Base-by-base conservation (phyloP, 768 basidiomycete species). In the Russula brevipes region DNA sequence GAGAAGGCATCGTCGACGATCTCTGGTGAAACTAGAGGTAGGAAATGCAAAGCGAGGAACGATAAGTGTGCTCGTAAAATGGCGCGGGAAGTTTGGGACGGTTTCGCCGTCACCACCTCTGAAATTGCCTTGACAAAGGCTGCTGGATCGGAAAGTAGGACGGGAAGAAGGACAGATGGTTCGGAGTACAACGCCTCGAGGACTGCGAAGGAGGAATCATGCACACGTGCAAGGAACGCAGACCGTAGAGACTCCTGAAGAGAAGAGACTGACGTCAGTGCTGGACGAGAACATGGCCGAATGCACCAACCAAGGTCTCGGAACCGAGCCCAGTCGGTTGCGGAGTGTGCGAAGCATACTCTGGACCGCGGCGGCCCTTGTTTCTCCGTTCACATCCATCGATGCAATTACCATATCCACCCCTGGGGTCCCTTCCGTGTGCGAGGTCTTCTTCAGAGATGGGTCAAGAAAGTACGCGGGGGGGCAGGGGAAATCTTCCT, bases 161-260 rank as follows among this genome's bases (percentile, higher is more conserved):
- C 54, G 1, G 82, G 78, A 3, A 82, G 73, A 49, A 89, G 72
- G 2, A 73, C 49, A 5, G 75, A 70, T 0, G 85, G 77, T 1
- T 79, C 73, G 2, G 76, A 76, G 73, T 94, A 95, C 9, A 97
- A 76, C 0, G 80, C 82, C 50, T 86, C 79, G 12, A 94, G 72
- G 33, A 97, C 88, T 2, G 74, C 69, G 1, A 75, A 63, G 35
- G 85, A 80, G 7, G 80, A 78, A 68, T 96, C 94, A 54, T 85
- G 80, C 4, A 91, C 74, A 2, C 91, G 85, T 14, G 85, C 81
- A 36, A 87, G 71, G 5, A 98, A 75, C 0, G 88, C 85, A 2
- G 82, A 79, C n/a, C 77, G 78, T 19, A 88, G 74, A 2, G 86
- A 80, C 61, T 80, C 76, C 87, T 87, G 46, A 2, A 55, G 9